Base-by-base conservation (phyloP, 2,329 filamentous ascomycete species). In the Phialophora chinensis region DNA sequence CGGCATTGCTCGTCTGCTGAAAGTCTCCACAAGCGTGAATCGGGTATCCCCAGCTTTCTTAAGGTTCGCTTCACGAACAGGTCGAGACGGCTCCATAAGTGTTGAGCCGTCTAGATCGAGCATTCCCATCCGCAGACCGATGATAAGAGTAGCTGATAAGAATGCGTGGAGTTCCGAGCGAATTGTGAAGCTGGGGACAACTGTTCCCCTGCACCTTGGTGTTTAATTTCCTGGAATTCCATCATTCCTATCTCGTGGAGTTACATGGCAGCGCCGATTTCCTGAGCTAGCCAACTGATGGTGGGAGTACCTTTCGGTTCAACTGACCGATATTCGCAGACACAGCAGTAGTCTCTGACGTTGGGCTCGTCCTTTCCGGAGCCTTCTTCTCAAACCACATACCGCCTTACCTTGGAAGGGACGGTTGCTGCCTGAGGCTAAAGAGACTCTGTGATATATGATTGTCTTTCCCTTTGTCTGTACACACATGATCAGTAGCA, bases 71-170 rank as follows among this genome's bases (percentile, higher is more conserved):
- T 23, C 54, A 53, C 55, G 27, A 42, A 35, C 27, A 52, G 14
- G 64, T 63, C 52, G 60, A 64, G 53, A n/a, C 62, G 25, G 25
- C 59, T 63, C 63, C 20, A 52, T 44, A 44, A 11, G 20, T 50
- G 25, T 49, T 29, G 63, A 60, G 23, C 63, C 20, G 17, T 57
- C 50, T 63, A 53, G 44, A 59, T 65, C 54, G 50, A 42, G 52
- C 38, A 49, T 25, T 60, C 58, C 25, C 49, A 63, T 68, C 66
- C 62, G 65, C 58, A 23, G 71, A 70, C 67, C n/a, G 20, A 65
- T 67, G 56, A 70, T 73, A 65, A 69, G 65, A 52, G 23, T 20
- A 49, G 47, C 38, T 64, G 65, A 71, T 68, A 67, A 71, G 64
- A 60, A 55, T 44, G 38, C 54, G 38, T 17, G 20, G 33, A 31